phyloP scores from a whole-genome alignment of 306 rosid genomes.

The cucumber (Cucumis sativus) region Cucumber_9930_V3 NC_026655.2:23565001-23565500 shows the following conservation, averaged over 20 bases:
- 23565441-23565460: not conserved
- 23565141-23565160: conserved; percentile 72
- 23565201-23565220: conserved; percentile 47
- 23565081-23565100: conserved; percentile 43
- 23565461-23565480: not conserved
- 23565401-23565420: not conserved
- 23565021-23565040: conserved; percentile 69
- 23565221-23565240: conserved; percentile 16
- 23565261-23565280: not conserved
- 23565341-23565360: not conserved
- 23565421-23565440: not conserved
- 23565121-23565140: conserved; percentile 45
- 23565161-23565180: conserved; percentile 28
- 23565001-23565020: conserved; percentile 53
- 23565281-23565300: not conserved
- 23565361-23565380: not conserved
- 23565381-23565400: not conserved
- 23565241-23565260: not conserved
- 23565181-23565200: conserved; percentile 47
- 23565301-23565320: not conserved
- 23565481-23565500: not conserved
- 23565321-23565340: not conserved
- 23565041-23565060: conserved; percentile 82
- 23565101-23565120: conserved; percentile 20
- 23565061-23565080: conserved; percentile 65